Percentiles rank a stretch among this genome's conserved stretches.
These are phyloP conservation scores for Cystobasidium tubakii DNA, from an alignment of 768 basidiomycete species.

Conservation along the genomic window DNA sequence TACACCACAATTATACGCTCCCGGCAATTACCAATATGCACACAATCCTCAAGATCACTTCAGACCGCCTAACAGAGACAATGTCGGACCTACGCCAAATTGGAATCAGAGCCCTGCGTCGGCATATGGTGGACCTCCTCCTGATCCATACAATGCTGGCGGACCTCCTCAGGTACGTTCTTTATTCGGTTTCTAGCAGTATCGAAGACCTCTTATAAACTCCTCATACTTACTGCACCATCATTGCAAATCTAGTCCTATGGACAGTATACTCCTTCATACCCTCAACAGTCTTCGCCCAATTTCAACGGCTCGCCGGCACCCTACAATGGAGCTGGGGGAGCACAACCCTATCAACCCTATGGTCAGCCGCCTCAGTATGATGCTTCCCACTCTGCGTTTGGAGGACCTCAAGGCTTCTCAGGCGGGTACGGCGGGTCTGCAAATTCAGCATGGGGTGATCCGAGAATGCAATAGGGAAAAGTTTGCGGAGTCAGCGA, in stretches of 20 bases:
- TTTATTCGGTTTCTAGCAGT: neutral
- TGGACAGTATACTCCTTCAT: neutral
- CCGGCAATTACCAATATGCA: no score
- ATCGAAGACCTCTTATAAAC: no score
- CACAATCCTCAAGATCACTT: neutral
- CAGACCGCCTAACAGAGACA: neutral
- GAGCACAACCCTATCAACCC: neutral
- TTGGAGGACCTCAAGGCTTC: neutral
- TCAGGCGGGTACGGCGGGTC: neutral
- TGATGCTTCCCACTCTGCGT: neutral
- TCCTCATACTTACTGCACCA: no score
- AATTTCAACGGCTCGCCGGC: neutral
- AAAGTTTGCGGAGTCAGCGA: neutral
- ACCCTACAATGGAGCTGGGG: neutral
- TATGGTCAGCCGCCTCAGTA: conserved; percentile 13
- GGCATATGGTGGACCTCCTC: neutral
- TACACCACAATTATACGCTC: neutral
- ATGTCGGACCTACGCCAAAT: neutral
- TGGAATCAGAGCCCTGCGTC: neutral
- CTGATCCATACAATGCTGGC: neutral
- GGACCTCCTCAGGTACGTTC: neutral
- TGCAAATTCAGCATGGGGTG: neutral
- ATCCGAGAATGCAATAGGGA: conserved; percentile 13
- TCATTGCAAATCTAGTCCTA: neutral
- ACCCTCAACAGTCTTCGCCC: neutral